These are phyloP conservation scores for Misopates orontium DNA, from an alignment of 257 asterid species.

Conservation along the genomic window DNA sequence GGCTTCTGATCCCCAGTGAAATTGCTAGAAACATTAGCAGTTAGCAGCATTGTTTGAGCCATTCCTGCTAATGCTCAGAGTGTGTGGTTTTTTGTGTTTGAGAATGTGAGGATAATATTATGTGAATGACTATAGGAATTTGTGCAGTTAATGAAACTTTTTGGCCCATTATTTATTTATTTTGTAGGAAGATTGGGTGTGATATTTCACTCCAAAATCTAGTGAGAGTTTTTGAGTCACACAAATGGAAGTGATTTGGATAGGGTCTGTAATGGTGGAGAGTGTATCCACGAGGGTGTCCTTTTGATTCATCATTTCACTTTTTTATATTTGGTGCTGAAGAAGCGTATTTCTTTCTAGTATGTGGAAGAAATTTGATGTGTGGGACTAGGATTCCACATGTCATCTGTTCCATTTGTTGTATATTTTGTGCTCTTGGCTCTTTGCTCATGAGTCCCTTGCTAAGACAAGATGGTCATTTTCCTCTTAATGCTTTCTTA, in stretches of 20 bases:
- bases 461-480: no score
- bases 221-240: slow-evolving; percentile 16
- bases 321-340: no score
- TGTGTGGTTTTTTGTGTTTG: background rate
- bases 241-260: slow-evolving; percentile 33
- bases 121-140: background rate
- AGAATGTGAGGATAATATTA: background rate
- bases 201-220: background rate
- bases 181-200: background rate
- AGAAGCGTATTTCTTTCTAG: no score
- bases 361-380: no score
- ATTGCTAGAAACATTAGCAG: slow-evolving; percentile 40
- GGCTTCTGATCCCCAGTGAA: slow-evolving; percentile 42
- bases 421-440: no score
- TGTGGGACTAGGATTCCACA: no score
- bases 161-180: background rate
- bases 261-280: slow-evolving; percentile 32
- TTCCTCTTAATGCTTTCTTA: no score
- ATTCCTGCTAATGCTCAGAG: slow-evolving; percentile 8
- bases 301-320: background rate
- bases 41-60: slow-evolving; percentile 81
- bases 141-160: background rate
- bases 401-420: no score
- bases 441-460: no score
- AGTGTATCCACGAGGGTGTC: slow-evolving; percentile 32